phyloP scores from a whole-genome alignment of 768 basidiomycete species.

The Porpolomopsis calyptriformis region DNA sequence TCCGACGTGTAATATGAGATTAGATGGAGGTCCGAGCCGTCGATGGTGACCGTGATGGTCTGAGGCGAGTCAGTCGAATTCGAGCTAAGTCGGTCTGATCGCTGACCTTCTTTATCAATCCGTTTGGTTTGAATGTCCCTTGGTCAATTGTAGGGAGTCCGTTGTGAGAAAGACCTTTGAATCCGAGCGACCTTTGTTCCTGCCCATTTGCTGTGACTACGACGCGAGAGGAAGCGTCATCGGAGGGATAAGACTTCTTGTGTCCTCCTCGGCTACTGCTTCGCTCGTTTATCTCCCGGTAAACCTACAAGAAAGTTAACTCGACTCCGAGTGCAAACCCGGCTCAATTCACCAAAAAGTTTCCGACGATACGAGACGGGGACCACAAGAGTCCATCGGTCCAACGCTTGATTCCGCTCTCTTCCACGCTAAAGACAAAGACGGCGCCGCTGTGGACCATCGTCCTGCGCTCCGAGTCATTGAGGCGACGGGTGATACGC shows the following conservation, averaged over 20 bases:
- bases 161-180: slow-evolving; percentile 24
- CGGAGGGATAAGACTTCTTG: slow-evolving; percentile 41
- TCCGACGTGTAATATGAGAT: slow-evolving; percentile 78
- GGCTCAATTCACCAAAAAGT: slow-evolving; percentile 54
- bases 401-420: slow-evolving; percentile 83
- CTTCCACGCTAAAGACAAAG: slow-evolving; percentile 82
- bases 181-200: slow-evolving; percentile 25
- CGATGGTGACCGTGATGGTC: slow-evolving; percentile 80
- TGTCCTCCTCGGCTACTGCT: slow-evolving; percentile 43
- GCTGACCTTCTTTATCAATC: slow-evolving; percentile 72
- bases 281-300: slow-evolving; percentile 70
- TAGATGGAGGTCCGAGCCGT: slow-evolving; percentile 71
- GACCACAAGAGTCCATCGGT: slow-evolving; percentile 75
- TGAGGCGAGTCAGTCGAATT: slow-evolving; percentile 19
- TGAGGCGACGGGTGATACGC: slow-evolving; percentile 72
- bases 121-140: slow-evolving; percentile 56
- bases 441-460: slow-evolving; percentile 64
- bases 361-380: slow-evolving; percentile 74
- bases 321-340: background rate
- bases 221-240: slow-evolving; percentile 31
- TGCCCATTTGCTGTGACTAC: slow-evolving; percentile 27
- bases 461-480: slow-evolving; percentile 62
- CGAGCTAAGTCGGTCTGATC: background rate
- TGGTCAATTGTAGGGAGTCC: slow-evolving; percentile 31
- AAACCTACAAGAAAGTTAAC: slow-evolving; percentile 39